Conservation (phyloP, 352 stramenopile genomes). For the Pythium brachiatum region DNA sequence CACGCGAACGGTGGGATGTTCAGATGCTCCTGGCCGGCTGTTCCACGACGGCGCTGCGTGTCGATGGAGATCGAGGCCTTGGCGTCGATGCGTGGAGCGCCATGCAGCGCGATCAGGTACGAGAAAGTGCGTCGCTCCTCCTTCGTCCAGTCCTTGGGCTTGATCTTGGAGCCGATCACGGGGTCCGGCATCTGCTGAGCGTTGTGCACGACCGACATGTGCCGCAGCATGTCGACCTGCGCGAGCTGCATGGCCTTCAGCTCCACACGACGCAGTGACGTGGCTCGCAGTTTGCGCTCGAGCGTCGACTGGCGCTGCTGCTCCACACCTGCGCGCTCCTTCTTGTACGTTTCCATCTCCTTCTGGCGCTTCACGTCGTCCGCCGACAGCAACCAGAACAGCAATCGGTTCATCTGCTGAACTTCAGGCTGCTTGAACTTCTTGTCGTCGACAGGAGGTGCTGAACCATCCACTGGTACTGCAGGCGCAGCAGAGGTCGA, state of each 20-base stretch:
- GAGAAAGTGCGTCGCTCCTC: conserved; percentile 80
- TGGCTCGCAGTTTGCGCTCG: conserved; percentile 64
- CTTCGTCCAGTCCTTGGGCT: conserved; percentile 83
- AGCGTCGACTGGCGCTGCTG: conserved; percentile 69
- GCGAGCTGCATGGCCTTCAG: conserved; percentile 83
- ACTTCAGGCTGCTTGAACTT: conserved; percentile 85
- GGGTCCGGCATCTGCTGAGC: conserved; percentile 57
- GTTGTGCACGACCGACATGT: conserved; percentile 65
- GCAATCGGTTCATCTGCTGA: conserved; percentile 86
- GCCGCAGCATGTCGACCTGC: conserved; percentile 76
- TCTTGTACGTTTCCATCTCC: conserved; percentile 75
- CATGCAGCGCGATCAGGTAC: conserved; percentile 73
- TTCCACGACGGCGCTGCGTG: not conserved
- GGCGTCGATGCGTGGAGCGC: conserved; percentile 69
- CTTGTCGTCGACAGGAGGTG: conserved; percentile 25
- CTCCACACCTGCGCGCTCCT: conserved; percentile 62
- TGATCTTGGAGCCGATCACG: conserved; percentile 60
- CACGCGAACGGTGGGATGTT: conserved; percentile 55
- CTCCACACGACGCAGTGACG: conserved; percentile 69
- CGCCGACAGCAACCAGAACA: conserved; percentile 83
- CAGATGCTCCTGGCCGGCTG: conserved; percentile 10
- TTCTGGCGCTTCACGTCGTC: conserved; percentile 85
- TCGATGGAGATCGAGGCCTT: conserved; percentile 36
- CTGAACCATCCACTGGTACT: conserved; percentile 22
- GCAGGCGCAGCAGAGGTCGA: not conserved